Conservation (phyloP, 2,329 filamentous ascomycete species). For the Ceratocystis papillata region DNA sequence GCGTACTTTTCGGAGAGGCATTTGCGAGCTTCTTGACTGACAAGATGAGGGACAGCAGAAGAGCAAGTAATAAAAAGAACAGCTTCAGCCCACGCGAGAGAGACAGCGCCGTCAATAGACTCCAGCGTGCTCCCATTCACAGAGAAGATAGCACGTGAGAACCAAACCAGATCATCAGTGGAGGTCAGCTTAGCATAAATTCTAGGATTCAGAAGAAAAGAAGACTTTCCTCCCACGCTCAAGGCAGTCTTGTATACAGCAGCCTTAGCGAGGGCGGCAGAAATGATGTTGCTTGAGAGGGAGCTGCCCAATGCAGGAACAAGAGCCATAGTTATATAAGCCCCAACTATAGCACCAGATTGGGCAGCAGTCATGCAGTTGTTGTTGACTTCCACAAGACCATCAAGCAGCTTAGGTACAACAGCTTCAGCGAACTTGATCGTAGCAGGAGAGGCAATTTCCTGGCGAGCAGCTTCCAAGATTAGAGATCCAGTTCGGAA, state of each 20-base stretch:
- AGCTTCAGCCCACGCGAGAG: slow-evolving; percentile 68
- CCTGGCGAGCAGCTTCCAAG: slow-evolving; percentile 34
- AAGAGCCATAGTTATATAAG: slow-evolving; percentile 62
- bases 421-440: slow-evolving; percentile 42
- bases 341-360: slow-evolving; percentile 68
- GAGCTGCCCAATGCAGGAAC: slow-evolving; percentile 44
- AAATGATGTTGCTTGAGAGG: slow-evolving; percentile 42
- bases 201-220: slow-evolving; percentile 73
- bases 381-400: slow-evolving; percentile 64
- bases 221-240: slow-evolving; percentile 64
- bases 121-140: slow-evolving; percentile 46
- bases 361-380: slow-evolving; percentile 74
- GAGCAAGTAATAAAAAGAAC: slow-evolving; percentile 69
- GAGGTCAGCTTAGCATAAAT: slow-evolving; percentile 69
- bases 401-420: slow-evolving; percentile 49
- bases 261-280: slow-evolving; percentile 43
- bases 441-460: slow-evolving; percentile 28
- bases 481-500: slow-evolving; percentile 62
- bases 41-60: slow-evolving; percentile 45
- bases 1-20: slow-evolving; percentile 56
- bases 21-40: slow-evolving; percentile 53
- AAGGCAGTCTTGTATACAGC: slow-evolving; percentile 56
- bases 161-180: slow-evolving; percentile 70
- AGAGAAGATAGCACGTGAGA: slow-evolving; percentile 56
- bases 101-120: slow-evolving; percentile 39